Base-by-base conservation (phyloP, 2,329 filamentous ascomycete species). In the Ophiostoma quercus region DNA sequence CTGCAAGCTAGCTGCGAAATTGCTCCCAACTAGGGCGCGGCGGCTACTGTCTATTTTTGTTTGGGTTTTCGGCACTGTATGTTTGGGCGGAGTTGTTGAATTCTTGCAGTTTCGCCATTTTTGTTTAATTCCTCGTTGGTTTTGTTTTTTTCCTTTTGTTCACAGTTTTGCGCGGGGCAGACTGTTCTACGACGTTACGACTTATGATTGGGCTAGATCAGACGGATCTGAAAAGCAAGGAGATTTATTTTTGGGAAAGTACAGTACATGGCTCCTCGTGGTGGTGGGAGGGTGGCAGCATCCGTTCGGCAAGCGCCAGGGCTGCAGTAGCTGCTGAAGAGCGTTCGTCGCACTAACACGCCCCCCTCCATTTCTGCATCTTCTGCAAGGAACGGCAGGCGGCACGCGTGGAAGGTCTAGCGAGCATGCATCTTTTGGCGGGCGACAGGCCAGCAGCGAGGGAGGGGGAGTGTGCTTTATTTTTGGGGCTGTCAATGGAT, bases 181-280 rank as follows among this genome's bases (percentile, higher is more conserved):
- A 76, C 74, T 79, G 77, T 81, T 81, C 80, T 78, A 83, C 78
- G 80, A 80, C 76, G 74, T 80, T 79, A 84, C 78, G 83, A 82
- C 75, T 80, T 80, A 83, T 86, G 84, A 86, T 86, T 86, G 84
- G 84, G 80, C 74, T 75, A 76, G 71, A 69, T 68, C 74, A 73
- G 76, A 76, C 73, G 69, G 71, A 76, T 76, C 76, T 77, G 75
- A 75, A 72, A 73, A 71, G 73, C 79, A 67, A 34, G 60, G 79
- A 65, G 65, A 66, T 1, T 47, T 47, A 47, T 69, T 68, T 66
- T 62, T 7, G 22, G 51, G 81, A 81, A 82, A 80, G 79, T 80
- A 84, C 81, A 79, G 81, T 81, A 80, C 72, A 73, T 71, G 60
- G 62, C 65, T 66, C 60, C 67, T 72, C 69, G 51, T 54, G 66